phyloP scores from a whole-genome alignment of 805 yeast species.

The Cyberlindnera euphorbiiphila region DNA sequence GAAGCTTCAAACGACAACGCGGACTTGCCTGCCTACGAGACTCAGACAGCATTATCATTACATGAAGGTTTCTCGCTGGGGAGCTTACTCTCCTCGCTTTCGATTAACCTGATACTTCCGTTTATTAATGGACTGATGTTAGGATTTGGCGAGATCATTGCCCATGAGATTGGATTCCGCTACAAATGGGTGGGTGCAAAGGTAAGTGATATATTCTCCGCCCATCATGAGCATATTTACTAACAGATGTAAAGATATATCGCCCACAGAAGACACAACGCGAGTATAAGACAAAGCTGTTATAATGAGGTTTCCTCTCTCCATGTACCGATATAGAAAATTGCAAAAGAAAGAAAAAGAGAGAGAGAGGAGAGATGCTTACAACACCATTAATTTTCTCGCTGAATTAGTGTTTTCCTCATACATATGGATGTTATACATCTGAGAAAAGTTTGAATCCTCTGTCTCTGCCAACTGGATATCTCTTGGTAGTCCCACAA shows the following conservation, averaged over 20 bases:
- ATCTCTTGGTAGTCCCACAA: constrained; percentile 53
- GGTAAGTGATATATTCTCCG: constrained; percentile 34
- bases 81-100: constrained; percentile 31
- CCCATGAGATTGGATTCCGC: constrained; percentile 85
- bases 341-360: too few species aligned
- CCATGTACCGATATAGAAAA: not conserved
- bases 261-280: constrained; percentile 34
- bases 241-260: constrained; percentile 20
- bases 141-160: constrained; percentile 92
- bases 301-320: constrained; percentile 4
- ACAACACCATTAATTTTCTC: too few species aligned
- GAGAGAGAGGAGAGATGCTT: not conserved
- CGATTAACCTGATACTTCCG: constrained; percentile 78
- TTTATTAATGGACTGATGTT: constrained; percentile 92
- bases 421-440: too few species aligned
- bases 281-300: constrained; percentile 19
- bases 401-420: too few species aligned
- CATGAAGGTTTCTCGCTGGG: constrained; percentile 1
- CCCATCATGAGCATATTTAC: constrained; percentile 1
- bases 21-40: too few species aligned
- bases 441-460: constrained; percentile 40
- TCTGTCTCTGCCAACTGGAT: constrained; percentile 57
- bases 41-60: constrained; percentile 1
- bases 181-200: constrained; percentile 74
- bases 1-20: too few species aligned